phyloP scores from a whole-genome alignment of 805 yeast species.

The Hanseniaspora occidentalis region DNA sequence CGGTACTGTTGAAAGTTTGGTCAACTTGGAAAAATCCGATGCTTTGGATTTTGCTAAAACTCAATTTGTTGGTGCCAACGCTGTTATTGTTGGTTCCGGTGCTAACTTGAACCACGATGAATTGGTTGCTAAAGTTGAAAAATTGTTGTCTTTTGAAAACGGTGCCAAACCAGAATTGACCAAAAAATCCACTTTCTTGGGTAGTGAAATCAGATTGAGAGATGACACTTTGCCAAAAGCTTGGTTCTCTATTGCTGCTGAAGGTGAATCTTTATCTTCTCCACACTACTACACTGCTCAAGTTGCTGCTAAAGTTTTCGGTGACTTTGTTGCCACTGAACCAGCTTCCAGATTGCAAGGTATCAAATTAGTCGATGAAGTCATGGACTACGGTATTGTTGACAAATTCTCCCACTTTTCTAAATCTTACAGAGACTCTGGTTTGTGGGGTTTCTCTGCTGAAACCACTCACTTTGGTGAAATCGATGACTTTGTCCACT shows the following conservation, averaged over 20 bases:
- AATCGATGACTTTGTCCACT: constrained; percentile 70
- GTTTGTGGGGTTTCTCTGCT: constrained; percentile 74
- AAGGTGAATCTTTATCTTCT: constrained; percentile 54
- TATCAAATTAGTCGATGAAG: constrained; percentile 56
- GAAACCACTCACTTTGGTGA: constrained; percentile 44
- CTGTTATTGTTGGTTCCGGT: constrained; percentile 47
- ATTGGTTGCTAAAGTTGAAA: constrained; percentile 53
- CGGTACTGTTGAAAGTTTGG: constrained; percentile 60
- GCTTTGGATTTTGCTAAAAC: constrained; percentile 40
- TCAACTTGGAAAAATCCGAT: constrained; percentile 47
- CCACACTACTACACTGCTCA: constrained; percentile 57
- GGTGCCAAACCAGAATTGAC: constrained; percentile 41
- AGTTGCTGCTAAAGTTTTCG: constrained; percentile 58
- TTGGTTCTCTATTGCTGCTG: constrained; percentile 61
- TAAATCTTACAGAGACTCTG: constrained; percentile 59
- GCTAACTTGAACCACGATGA: constrained; percentile 62
- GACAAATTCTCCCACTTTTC: constrained; percentile 65
- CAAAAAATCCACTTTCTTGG: constrained; percentile 52
- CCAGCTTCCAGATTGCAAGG: constrained; percentile 48
- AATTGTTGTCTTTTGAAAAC: constrained; percentile 30
- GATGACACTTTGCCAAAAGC: constrained; percentile 79
- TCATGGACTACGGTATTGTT: constrained; percentile 60
- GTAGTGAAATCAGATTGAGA: constrained; percentile 80
- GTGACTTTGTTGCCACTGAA: constrained; percentile 40
- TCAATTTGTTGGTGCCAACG: constrained; percentile 49